Conservation (phyloP, 306 rosid genomes). For the Quillaja saponaria region DNA sequence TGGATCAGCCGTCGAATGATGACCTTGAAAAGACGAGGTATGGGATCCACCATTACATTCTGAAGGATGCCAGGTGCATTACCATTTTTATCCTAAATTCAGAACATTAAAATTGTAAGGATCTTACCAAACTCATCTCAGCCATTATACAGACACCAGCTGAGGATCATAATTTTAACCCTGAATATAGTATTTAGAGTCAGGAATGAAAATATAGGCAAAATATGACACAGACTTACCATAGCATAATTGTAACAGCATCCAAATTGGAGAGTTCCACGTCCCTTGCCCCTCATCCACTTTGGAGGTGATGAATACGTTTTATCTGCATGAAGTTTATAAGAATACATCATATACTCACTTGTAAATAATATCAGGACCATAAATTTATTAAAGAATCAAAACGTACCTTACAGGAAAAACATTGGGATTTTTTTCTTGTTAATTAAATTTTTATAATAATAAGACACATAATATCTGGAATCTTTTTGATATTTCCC, state of each 20-base stretch:
- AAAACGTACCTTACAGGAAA: background rate
- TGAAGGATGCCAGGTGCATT: constrained; percentile 91
- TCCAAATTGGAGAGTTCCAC: constrained; percentile 87
- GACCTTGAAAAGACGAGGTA: constrained; percentile 89
- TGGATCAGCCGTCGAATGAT: constrained; percentile 76
- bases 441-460: background rate
- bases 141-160: constrained; percentile 9
- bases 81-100: constrained; percentile 78
- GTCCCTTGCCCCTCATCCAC: constrained; percentile 99
- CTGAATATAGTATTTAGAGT: background rate
- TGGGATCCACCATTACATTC: constrained; percentile 57
- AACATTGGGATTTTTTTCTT: background rate
- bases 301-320: constrained; percentile 84
- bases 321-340: constrained; percentile 58
- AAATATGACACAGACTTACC: constrained; percentile 47
- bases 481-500: constrained; percentile 4
- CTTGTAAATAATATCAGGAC: constrained; percentile 7
- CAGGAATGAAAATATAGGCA: background rate
- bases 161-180: constrained; percentile 3
- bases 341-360: constrained; percentile 19
- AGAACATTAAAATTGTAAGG: constrained; percentile 26
- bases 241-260: constrained; percentile 92
- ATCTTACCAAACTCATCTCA: constrained; percentile 8
- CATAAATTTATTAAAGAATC: constrained; percentile 15
- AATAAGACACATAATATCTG: too few species aligned